These are phyloP conservation scores for Aspergillus campestris DNA, from an alignment of 495 filamentous ascomycete genomes.

Conservation along the genomic window DNA sequence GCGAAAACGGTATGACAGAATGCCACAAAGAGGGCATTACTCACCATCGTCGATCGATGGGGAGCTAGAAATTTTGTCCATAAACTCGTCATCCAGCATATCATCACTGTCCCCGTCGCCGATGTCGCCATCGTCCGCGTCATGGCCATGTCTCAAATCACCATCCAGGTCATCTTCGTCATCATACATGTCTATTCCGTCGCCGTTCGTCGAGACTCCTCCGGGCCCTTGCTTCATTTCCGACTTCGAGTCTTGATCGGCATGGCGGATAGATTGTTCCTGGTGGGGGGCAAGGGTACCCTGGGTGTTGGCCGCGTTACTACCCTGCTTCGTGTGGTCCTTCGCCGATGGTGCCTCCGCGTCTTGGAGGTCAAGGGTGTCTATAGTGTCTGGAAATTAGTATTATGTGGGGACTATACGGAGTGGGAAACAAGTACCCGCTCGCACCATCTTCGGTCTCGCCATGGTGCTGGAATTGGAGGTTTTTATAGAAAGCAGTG, in stretches of 20 bases:
- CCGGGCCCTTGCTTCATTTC: constrained; percentile 49
- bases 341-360: constrained; percentile 73
- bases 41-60: constrained; percentile 98
- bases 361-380: constrained; percentile 92
- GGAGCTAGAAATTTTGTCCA: constrained; percentile 96
- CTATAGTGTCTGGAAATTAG: constrained; percentile 31
- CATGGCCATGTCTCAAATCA: constrained; percentile 39
- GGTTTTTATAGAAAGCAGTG: constrained; percentile 8
- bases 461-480: constrained; percentile 43
- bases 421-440: constrained; percentile 45
- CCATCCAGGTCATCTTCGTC: constrained; percentile 26
- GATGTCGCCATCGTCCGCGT: constrained; percentile 54
- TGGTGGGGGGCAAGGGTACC: constrained; percentile 74
- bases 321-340: constrained; percentile 55
- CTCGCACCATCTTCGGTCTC: constrained; percentile 69
- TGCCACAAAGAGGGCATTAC: constrained; percentile 28
- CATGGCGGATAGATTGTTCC: constrained; percentile 69
- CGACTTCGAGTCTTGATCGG: constrained; percentile 63
- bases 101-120: constrained; percentile 69
- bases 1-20: constrained; percentile 12
- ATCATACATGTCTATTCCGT: constrained; percentile 36
- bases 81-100: constrained; percentile 76
- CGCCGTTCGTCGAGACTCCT: constrained; percentile 41
- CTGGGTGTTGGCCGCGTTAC: constrained; percentile 40
- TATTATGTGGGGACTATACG: too few species aligned